Base-by-base conservation (phyloP, 495 filamentous ascomycete species). In the Aspergillus diversus region DNA sequence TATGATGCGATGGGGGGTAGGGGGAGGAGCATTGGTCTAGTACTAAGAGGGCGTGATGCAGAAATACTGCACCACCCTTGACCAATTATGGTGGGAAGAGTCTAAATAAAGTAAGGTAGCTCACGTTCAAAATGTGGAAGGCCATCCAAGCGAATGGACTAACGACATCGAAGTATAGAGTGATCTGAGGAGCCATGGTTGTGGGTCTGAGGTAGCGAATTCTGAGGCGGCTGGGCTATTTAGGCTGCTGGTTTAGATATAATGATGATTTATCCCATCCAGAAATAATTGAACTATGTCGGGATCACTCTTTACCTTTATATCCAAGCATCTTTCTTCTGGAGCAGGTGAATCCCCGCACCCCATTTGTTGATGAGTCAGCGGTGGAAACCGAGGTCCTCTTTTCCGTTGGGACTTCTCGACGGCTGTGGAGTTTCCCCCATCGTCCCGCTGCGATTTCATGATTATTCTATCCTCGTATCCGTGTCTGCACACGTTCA, bases 111-210 rank as follows among this genome's bases (percentile, higher is more conserved):
- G 8, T 39, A 39, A 31, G 27, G 21, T 13, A 17, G 74, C 83
- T 59, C 72, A 88, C 89, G 59, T 76, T 76, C 48, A 88, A 66
- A 5, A 90, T 75, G 68, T 89, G 81, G 67, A 86, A 92, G 2
- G 86, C 89, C 64, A 86, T 77, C 59, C 90, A 91, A 0, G 83
- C 84, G 68, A 92, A 92, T 7, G 90, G 90, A 68, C 84, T 88
- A 33, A 92, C 83, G 34, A 87, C 81, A 72, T 91, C 89, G 37
- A 91, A 63, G 69, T 87, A 91, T 48, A 91, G 78, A 0, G 81
- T 87, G 47, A 92, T 80, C 72, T 87, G 84, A 17, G 87, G 64
- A 15, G 74, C 67, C 82, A 86, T 85, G 16, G 39, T 69, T 53
- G n/a, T 43, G 11, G 39, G n/a, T 21, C 34, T 4, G 17, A 12